Percentiles rank a stretch among this genome's conserved stretches.
Evolutionary conservation across 2,329 filamentous ascomycete species (phyloP).

Genomic region (Calonectria henricotiae): DNA sequence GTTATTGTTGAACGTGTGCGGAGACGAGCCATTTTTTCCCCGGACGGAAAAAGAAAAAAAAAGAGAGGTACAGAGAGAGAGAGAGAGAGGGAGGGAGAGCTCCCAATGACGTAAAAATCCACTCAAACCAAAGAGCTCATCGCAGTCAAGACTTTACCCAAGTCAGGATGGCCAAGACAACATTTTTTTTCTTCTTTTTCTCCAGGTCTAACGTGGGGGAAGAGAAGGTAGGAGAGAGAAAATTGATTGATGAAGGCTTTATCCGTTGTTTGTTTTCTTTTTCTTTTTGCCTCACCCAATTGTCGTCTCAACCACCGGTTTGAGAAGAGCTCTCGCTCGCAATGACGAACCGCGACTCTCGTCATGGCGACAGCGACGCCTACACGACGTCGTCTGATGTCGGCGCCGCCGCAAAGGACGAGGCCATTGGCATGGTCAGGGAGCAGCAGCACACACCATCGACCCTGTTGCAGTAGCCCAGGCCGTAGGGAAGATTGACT

Average conservation of each 20-base stretch:
- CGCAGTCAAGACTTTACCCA: slow-evolving; percentile 12
- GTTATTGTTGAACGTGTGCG: neutral
- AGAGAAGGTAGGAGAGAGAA: neutral
- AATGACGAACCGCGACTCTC: slow-evolving; percentile 1
- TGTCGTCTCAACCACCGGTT: neutral
- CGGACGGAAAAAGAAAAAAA: neutral
- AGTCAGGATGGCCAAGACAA: slow-evolving; percentile 3
- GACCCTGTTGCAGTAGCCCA: slow-evolving; percentile 71
- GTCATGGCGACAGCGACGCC: slow-evolving; percentile 33
- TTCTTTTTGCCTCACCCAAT: neutral
- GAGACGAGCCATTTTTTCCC: slow-evolving; percentile 14
- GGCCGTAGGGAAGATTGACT: slow-evolving; percentile 78
- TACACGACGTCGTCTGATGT: neutral
- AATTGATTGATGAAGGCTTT: neutral
- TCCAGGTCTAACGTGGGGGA: neutral
- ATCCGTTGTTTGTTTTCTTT: no score
- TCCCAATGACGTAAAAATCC: slow-evolving; percentile 35
- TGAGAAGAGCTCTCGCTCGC: neutral
- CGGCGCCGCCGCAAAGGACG: slow-evolving; percentile 50
- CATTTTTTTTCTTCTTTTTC: neutral
- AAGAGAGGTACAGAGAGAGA: no score
- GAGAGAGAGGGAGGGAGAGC: neutral
- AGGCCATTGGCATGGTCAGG: slow-evolving; percentile 71
- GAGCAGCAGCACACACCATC: slow-evolving; percentile 69
- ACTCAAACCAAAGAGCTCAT: neutral